Conservation (phyloP, 2,329 filamentous ascomycete genomes). For the Aspergillus tubingensis region DNA sequence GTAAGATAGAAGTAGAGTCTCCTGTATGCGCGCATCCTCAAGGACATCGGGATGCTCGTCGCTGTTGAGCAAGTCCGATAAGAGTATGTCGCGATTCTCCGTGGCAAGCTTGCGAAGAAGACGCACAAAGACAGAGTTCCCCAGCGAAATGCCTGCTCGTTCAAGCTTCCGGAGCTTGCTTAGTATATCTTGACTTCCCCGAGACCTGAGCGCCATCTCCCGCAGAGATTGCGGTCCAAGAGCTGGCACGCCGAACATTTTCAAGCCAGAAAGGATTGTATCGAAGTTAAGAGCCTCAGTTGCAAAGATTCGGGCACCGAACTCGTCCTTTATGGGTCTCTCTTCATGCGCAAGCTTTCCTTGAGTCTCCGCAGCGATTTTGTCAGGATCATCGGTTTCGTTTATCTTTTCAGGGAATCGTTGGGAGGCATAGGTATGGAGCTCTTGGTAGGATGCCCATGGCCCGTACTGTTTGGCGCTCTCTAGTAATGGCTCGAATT, state of each 20-base stretch:
- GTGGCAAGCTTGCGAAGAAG: slow-evolving; percentile 66
- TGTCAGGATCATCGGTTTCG: slow-evolving; percentile 11
- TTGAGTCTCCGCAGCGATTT: slow-evolving; percentile 8
- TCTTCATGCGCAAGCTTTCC: slow-evolving; percentile 21
- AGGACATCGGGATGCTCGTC: slow-evolving; percentile 68
- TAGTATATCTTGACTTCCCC: slow-evolving; percentile 57
- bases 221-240: slow-evolving; percentile 78
- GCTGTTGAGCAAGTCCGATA: slow-evolving; percentile 56
- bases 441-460: slow-evolving; percentile 25
- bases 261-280: slow-evolving; percentile 68
- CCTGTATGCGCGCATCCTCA: slow-evolving; percentile 58
- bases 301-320: slow-evolving; percentile 81
- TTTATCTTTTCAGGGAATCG: slow-evolving; percentile 14
- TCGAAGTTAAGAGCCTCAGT: slow-evolving; percentile 72
- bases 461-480: slow-evolving; percentile 38
- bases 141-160: slow-evolving; percentile 63
- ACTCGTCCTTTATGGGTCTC: slow-evolving; percentile 63
- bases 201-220: slow-evolving; percentile 70
- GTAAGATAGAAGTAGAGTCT: slow-evolving; percentile 55
- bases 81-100: slow-evolving; percentile 55
- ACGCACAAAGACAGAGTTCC: slow-evolving; percentile 64
- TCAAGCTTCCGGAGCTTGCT: slow-evolving; percentile 63
- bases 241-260: slow-evolving; percentile 67
- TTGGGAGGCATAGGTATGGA: slow-evolving; percentile 24
- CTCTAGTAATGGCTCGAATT: slow-evolving; percentile 45